Percentiles rank a stretch among this genome's conserved stretches.
These are phyloP conservation scores for Glycyrrhiza uralensis DNA, from an alignment of 306 rosid genomes.

Conservation along the genomic window DNA sequence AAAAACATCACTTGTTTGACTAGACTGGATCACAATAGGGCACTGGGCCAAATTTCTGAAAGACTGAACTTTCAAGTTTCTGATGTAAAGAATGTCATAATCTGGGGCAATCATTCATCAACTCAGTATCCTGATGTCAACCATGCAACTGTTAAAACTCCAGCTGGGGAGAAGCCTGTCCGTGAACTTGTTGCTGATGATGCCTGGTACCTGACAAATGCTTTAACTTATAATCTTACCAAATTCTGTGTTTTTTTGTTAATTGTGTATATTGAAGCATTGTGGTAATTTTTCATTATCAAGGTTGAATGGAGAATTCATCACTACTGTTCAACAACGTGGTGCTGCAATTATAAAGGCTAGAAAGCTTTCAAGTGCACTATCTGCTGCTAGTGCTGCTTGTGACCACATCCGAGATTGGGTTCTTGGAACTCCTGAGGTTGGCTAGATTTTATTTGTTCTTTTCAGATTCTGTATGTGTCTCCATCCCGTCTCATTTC, in stretches of 20 bases:
- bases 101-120: conserved; percentile 99
- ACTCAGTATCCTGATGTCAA: conserved; percentile 95
- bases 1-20: conserved; percentile 85
- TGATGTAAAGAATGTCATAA: conserved; percentile 83
- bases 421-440: conserved; percentile 99
- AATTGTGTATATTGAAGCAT: neutral
- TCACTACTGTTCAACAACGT: conserved; percentile 93
- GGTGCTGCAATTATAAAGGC: conserved; percentile 99
- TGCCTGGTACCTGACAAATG: conserved; percentile 54
- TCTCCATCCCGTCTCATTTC: neutral
- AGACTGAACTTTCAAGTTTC: conserved; percentile 77
- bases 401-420: conserved; percentile 98
- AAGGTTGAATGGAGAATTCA: conserved; percentile 94
- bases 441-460: conserved; percentile 23
- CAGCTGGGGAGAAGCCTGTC: conserved; percentile 76
- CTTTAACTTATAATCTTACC: neutral
- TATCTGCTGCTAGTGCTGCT: conserved; percentile 97
- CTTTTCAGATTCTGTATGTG: neutral
- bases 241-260: neutral
- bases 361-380: conserved; percentile 88
- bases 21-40: conserved; percentile 95
- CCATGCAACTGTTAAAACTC: conserved; percentile 83
- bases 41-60: conserved; percentile 96
- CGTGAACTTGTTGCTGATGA: conserved; percentile 80
- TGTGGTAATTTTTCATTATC: neutral